Percentiles rank a stretch among this genome's conserved stretches.
These are phyloP conservation scores for Collybia sordida DNA, from an alignment of 768 basidiomycete species.

Conservation along the genomic window DNA sequence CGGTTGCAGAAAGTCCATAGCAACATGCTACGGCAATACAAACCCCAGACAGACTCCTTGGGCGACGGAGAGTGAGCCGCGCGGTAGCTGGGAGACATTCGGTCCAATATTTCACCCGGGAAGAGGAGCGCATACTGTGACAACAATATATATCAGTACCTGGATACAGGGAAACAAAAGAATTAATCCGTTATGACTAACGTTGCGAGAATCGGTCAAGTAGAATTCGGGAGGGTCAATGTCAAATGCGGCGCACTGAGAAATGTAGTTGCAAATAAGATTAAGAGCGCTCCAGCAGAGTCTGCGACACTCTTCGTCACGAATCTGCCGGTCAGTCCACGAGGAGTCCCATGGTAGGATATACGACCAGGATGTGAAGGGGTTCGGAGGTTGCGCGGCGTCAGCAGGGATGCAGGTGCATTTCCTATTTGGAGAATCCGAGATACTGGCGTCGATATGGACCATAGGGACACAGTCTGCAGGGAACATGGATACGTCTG, in stretches of 20 bases:
- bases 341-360: slow-evolving; percentile 59
- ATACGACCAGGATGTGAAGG: slow-evolving; percentile 44
- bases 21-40: slow-evolving; percentile 81
- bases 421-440: slow-evolving; percentile 27
- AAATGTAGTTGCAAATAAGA: slow-evolving; percentile 66
- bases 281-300: slow-evolving; percentile 76
- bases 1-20: slow-evolving; percentile 74
- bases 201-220: slow-evolving; percentile 66
- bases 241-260: slow-evolving; percentile 67
- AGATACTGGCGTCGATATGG: slow-evolving; percentile 25
- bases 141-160: slow-evolving; percentile 11
- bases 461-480: slow-evolving; percentile 51
- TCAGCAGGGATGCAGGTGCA: slow-evolving; percentile 49
- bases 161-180: slow-evolving; percentile 2
- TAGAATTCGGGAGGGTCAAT: slow-evolving; percentile 55
- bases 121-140: slow-evolving; percentile 64
- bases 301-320: slow-evolving; percentile 71
- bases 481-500: slow-evolving; percentile 51
- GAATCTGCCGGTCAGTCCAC: slow-evolving; percentile 56
- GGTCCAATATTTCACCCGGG: slow-evolving; percentile 69
- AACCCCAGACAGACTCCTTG: slow-evolving; percentile 80
- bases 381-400: slow-evolving; percentile 33
- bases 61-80: slow-evolving; percentile 49
- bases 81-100: slow-evolving; percentile 37
- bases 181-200: slow-evolving; percentile 30